Evolutionary conservation across 805 yeast genomes (phyloP), one percentile per base, ranked within the genome.

Genomic region (Lipomyces yamanashiensis): DNA sequence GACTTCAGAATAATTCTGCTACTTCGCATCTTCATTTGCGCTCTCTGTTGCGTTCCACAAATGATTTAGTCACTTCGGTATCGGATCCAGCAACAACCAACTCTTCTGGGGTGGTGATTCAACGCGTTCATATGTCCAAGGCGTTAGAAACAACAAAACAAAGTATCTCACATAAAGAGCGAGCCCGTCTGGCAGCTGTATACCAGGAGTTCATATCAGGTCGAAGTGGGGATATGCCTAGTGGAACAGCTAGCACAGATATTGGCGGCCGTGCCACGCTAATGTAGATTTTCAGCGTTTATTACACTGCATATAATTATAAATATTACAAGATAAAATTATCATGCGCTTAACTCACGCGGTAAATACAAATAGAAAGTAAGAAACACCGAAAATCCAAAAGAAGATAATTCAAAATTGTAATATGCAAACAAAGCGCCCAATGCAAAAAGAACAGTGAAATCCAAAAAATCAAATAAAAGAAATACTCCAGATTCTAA

Each of bases 191-290:
- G 54, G 74, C 79, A 28, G 76, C 74, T 0, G 87, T 93, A 40
- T 93, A 93, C 73, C 73, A 78, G 21, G 86, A 87, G 72, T 95
- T 93, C 72, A 84, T 87, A 5, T 82, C 86, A 47, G 91, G 85
- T 15, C 77, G 98, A 51, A 92, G 89, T 61, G 97, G 97, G 0
- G 87, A 87, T 62, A 85, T 93, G 90, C 96, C 96, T 0, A 86
- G 85, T 67, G 98, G 97, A 0, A 82, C 86, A 40, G 85, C 93
- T 2, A 85, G 95, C 71, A 85, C 80, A 47, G 92, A 89, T 53
- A 82, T 92, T 17, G 98, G 98, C 0, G 96, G 92, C 2, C 80
- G 98, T 63, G 83, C 89, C 9, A 88, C 96, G 0, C 77, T 92
- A 56, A 89, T 89, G 91, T 92, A 44, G 48, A 28, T 28, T 28